Conservation (phyloP, 352 stramenopile genomes). For the Phytophthora pluvialis region DNA sequence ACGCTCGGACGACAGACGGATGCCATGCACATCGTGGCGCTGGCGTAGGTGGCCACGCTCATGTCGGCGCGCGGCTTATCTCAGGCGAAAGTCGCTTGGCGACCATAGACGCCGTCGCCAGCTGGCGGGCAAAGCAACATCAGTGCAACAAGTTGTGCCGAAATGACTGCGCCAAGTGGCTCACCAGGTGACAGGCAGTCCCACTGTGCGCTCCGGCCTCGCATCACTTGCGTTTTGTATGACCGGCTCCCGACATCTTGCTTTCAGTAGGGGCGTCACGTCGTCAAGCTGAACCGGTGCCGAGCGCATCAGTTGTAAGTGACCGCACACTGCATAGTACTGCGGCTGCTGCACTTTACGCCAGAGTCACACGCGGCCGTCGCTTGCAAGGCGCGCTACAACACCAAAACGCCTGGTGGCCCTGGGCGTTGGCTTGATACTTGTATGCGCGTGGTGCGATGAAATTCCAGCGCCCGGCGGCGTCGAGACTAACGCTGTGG, state of each 20-base stretch:
- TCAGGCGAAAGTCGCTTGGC: conserved; percentile 20
- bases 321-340: neutral
- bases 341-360: conserved; percentile 17
- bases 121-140: conserved; percentile 11
- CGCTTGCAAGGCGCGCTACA: conserved; percentile 1
- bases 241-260: conserved; percentile 21
- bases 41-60: conserved; percentile 1
- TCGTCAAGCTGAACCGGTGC: conserved; percentile 18
- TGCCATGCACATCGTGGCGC: conserved; percentile 37
- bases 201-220: conserved; percentile 6
- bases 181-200: conserved; percentile 3
- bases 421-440: neutral
- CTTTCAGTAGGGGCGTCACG: conserved; percentile 11
- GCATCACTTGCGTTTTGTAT: conserved; percentile 24
- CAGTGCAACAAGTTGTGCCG: conserved; percentile 10
- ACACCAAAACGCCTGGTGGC: conserved; percentile 20
- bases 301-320: conserved; percentile 4
- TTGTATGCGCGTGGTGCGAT: neutral
- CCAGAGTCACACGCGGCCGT: conserved; percentile 28
- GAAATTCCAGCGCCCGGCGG: neutral
- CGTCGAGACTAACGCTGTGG: neutral
- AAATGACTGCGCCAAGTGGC: conserved; percentile 12
- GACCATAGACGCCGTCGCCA: conserved; percentile 26
- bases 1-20: conserved; percentile 27
- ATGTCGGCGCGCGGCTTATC: conserved; percentile 21